These are phyloP conservation scores for Lachnellula occidentalis DNA, from an alignment of 2,329 filamentous ascomycete species.

Conservation along the genomic window DNA sequence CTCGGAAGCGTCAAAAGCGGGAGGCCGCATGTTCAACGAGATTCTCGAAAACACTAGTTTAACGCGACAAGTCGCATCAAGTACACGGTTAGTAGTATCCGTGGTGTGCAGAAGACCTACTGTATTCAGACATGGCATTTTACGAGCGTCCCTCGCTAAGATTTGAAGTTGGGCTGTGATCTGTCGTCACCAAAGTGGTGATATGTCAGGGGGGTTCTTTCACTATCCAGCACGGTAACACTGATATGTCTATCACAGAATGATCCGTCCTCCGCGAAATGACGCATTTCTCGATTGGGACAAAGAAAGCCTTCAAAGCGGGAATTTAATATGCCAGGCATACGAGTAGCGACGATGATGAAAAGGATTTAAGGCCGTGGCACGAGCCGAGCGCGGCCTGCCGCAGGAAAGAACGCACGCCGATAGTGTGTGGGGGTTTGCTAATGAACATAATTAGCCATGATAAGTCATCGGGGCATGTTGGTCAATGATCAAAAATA, in stretches of 20 bases:
- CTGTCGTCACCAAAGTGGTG: no score
- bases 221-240: slow-evolving; percentile 1
- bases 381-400: slow-evolving; percentile 3
- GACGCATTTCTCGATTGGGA: slow-evolving; percentile 14
- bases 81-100: background rate
- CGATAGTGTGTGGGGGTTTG: background rate
- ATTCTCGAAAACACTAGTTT: background rate
- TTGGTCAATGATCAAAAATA: slow-evolving; percentile 21
- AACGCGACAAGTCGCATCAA: background rate
- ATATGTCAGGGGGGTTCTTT: background rate
- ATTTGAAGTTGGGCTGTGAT: no score
- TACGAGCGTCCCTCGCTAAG: background rate
- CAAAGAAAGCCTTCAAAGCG: slow-evolving; percentile 3
- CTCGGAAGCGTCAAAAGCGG: slow-evolving; percentile 9
- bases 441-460: slow-evolving; percentile 17
- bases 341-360: slow-evolving; percentile 5
- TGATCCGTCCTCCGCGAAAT: slow-evolving; percentile 15
- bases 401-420: background rate
- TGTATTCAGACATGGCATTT: background rate
- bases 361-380: background rate
- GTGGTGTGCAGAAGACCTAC: background rate
- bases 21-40: background rate
- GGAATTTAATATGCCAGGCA: background rate
- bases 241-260: slow-evolving; percentile 5
- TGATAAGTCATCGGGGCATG: background rate